phyloP scores from a whole-genome alignment of 768 basidiomycete species.

The Suillus subalutaceus region DNA sequence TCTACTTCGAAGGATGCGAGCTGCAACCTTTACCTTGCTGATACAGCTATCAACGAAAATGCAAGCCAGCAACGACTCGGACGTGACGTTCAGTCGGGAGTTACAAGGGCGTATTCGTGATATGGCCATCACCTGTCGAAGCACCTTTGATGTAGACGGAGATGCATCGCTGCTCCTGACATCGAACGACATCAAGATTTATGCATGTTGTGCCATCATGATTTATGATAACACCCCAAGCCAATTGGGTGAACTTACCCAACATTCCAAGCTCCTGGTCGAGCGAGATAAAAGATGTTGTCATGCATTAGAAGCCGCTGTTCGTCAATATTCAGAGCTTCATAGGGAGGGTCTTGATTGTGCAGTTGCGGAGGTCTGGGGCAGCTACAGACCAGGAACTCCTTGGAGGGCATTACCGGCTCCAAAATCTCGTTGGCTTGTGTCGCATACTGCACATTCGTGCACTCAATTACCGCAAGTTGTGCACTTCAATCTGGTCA shows the following conservation, averaged over 20 bases:
- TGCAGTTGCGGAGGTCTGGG: slow-evolving; percentile 26
- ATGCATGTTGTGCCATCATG: slow-evolving; percentile 28
- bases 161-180: slow-evolving; percentile 18
- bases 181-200: slow-evolving; percentile 22
- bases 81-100: slow-evolving; percentile 15
- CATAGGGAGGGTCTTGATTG: slow-evolving; percentile 19
- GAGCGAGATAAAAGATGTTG: slow-evolving; percentile 36
- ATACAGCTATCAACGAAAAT: slow-evolving; percentile 30
- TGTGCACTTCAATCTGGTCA: slow-evolving; percentile 26
- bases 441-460: slow-evolving; percentile 18
- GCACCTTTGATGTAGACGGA: slow-evolving; percentile 31
- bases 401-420: slow-evolving; percentile 19
- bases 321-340: slow-evolving; percentile 10
- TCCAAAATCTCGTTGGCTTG: slow-evolving; percentile 28
- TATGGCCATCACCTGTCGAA: slow-evolving; percentile 42
- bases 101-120: slow-evolving; percentile 33
- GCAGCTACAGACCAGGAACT: slow-evolving; percentile 26
- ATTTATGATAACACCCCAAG: slow-evolving; percentile 30
- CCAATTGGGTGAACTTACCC: slow-evolving; percentile 11
- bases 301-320: slow-evolving; percentile 21
- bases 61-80: slow-evolving; percentile 8
- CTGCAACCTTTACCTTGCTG: slow-evolving; percentile 40
- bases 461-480: slow-evolving; percentile 20
- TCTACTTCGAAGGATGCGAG: slow-evolving; percentile 37
- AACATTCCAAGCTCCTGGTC: slow-evolving; percentile 21